These are phyloP conservation scores for Pyrenula massariospora DNA, from an alignment of 495 filamentous ascomycete species.

Conservation along the genomic window DNA sequence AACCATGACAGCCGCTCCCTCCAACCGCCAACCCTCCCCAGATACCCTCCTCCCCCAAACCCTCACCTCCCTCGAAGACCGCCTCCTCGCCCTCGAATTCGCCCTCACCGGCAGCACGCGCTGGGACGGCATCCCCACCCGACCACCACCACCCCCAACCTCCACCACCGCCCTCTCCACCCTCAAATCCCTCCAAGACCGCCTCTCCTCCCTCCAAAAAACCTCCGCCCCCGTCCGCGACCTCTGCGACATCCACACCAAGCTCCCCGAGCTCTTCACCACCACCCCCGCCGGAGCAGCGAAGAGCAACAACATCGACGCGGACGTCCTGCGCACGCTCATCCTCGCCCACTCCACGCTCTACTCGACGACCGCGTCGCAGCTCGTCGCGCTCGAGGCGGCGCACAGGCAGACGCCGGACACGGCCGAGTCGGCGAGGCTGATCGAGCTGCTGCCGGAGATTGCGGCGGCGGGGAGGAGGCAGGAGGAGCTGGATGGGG, in stretches of 20 bases:
- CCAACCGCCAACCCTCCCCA: not conserved
- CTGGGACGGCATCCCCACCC: conserved; percentile 27
- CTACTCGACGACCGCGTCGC: not conserved
- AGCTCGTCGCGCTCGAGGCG: not conserved
- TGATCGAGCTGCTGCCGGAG: not conserved
- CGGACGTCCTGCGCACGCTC: not conserved
- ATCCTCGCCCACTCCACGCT: not conserved
- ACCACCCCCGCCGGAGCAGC: too few species aligned
- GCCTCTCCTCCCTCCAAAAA: not conserved
- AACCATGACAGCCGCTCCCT: too few species aligned
- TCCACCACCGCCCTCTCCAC: not conserved
- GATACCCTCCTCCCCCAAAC: conserved; percentile 25
- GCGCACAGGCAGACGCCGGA: not conserved
- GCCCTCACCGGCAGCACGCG: conserved; percentile 51
- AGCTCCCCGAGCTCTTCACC: not conserved
- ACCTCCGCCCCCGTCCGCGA: not conserved
- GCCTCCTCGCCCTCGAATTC: conserved; percentile 63
- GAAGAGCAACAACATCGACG: not conserved
- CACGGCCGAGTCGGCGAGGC: not conserved
- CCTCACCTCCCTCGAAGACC: conserved; percentile 64
- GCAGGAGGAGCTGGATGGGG: conserved; percentile 6
- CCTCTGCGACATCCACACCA: not conserved
- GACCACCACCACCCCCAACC: conserved; percentile 9
- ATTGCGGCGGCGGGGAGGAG: not conserved
- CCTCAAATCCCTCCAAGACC: not conserved